phyloP scores from a whole-genome alignment of 805 yeast species.

The Candida manassasensis region DNA sequence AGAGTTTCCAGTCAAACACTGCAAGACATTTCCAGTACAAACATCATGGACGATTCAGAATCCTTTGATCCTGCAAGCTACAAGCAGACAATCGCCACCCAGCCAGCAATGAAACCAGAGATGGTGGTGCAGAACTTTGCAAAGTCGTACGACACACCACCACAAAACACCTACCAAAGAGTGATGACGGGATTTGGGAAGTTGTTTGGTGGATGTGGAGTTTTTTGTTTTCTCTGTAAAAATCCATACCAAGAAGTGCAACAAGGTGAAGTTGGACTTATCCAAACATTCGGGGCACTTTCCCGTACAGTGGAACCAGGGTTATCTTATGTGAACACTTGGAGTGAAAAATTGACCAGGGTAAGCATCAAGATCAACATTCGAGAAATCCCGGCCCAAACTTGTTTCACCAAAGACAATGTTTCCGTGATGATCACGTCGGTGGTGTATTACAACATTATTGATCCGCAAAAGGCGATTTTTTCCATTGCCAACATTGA shows the following conservation, averaged over 20 bases:
- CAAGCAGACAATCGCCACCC: conserved; percentile 12
- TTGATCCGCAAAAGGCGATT: conserved; percentile 63
- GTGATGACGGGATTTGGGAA: conserved; percentile 40
- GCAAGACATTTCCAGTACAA: too few relatives aligned
- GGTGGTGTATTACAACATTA: conserved; percentile 61
- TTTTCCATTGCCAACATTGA: conserved; percentile 53
- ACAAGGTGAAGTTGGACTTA: conserved; percentile 67
- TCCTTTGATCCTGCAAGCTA: conserved; percentile 10
- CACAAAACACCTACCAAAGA: conserved; percentile 37
- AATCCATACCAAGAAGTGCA: conserved; percentile 58
- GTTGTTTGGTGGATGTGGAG: conserved; percentile 49
- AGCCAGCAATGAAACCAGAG: conserved; percentile 33
- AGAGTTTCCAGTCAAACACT: too few relatives aligned
- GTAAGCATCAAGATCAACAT: conserved; percentile 57
- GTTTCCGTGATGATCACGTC: conserved; percentile 59
- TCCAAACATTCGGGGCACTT: conserved; percentile 63
- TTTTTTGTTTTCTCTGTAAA: conserved; percentile 51
- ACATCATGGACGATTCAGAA: conserved; percentile 4
- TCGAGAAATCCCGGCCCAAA: conserved; percentile 61
- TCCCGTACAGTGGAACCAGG: conserved; percentile 68
- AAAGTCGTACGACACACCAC: conserved; percentile 35
- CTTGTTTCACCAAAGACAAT: conserved; percentile 68
- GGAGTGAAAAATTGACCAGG: conserved; percentile 49
- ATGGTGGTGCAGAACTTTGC: conserved; percentile 41
- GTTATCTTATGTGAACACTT: conserved; percentile 57